Conservation (phyloP, 352 stramenopile genomes). For the Phytophthora foliorum region DNA sequence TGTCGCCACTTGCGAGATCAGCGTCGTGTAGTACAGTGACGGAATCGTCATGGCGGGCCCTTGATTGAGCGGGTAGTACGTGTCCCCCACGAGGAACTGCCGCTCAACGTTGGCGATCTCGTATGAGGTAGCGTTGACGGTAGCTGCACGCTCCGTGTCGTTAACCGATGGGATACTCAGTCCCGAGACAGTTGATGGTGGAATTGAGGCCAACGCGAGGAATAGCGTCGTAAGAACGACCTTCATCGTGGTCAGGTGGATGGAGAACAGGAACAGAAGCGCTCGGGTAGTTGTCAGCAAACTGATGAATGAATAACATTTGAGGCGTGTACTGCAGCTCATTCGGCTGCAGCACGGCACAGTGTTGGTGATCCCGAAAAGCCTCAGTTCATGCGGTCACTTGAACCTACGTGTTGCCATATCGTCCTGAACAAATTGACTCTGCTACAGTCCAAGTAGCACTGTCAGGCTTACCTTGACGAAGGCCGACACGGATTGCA, state of each 20-base stretch:
- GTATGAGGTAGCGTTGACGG: conserved; percentile 27
- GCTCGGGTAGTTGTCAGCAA: not conserved
- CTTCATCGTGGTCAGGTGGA: conserved; percentile 7
- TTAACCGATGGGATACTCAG: conserved; percentile 26
- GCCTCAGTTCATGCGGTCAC: not conserved
- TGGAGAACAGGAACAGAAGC: not conserved
- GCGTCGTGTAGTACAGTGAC: conserved; percentile 39
- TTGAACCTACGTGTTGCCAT: not conserved
- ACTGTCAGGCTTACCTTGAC: not conserved
- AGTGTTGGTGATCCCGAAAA: not conserved
- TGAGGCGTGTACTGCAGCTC: not conserved
- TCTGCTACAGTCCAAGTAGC: not conserved
- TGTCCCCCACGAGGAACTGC: conserved; percentile 31
- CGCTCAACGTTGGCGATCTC: conserved; percentile 36
- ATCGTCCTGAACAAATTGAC: not conserved
- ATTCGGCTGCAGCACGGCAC: not conserved
- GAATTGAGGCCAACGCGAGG: conserved; percentile 13
- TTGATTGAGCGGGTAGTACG: conserved; percentile 34
- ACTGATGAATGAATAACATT: conserved; percentile 21
- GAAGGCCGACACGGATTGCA: not conserved
- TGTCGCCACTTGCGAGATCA: conserved; percentile 28
- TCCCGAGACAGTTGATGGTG: not conserved
- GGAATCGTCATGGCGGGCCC: conserved; percentile 25
- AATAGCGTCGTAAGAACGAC: conserved; percentile 2
- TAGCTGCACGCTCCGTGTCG: conserved; percentile 20